Evolutionary conservation across 495 filamentous ascomycete species (phyloP).

Genomic region (Articulospora tetracladia): DNA sequence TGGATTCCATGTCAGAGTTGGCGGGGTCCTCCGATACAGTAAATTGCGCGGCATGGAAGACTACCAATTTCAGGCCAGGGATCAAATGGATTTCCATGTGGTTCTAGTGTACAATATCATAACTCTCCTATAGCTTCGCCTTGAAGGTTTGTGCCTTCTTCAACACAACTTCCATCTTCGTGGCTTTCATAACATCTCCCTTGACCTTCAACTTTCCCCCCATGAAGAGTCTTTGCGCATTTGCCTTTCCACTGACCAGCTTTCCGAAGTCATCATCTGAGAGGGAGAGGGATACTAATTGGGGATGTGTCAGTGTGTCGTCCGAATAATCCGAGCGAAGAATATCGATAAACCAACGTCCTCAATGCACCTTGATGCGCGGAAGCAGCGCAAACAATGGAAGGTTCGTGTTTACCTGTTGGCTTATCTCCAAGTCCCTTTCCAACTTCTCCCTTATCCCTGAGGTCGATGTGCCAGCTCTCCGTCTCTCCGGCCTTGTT

Average conservation of each 20-base stretch:
- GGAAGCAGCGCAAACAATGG: background rate
- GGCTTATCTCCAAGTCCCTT: conserved; percentile 77
- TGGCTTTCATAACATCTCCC: conserved; percentile 98
- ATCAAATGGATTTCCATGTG: background rate
- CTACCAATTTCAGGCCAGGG: background rate
- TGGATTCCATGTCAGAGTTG: background rate
- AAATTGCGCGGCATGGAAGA: conserved; percentile 9
- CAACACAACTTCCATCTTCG: conserved; percentile 90
- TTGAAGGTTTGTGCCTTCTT: conserved; percentile 81
- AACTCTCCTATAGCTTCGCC: conserved; percentile 67
- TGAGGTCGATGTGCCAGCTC: conserved; percentile 94
- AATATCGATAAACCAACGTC: conserved; percentile 5
- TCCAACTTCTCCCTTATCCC: conserved; percentile 78
- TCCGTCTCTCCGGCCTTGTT: conserved; percentile 73
- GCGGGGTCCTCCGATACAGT: conserved; percentile 15
- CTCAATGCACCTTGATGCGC: background rate
- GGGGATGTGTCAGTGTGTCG: background rate
- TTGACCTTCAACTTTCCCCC: conserved; percentile 94
- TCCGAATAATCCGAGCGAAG: background rate
- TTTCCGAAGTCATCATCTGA: conserved; percentile 82
- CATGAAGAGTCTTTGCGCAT: conserved; percentile 96
- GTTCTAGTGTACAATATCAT: background rate
- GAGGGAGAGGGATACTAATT: conserved; percentile 75
- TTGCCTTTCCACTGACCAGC: conserved; percentile 82
- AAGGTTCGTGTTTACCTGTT: conserved; percentile 55